phyloP scores from a whole-genome alignment of 768 basidiomycete genomes.

The Naganishia randhawae region DNA sequence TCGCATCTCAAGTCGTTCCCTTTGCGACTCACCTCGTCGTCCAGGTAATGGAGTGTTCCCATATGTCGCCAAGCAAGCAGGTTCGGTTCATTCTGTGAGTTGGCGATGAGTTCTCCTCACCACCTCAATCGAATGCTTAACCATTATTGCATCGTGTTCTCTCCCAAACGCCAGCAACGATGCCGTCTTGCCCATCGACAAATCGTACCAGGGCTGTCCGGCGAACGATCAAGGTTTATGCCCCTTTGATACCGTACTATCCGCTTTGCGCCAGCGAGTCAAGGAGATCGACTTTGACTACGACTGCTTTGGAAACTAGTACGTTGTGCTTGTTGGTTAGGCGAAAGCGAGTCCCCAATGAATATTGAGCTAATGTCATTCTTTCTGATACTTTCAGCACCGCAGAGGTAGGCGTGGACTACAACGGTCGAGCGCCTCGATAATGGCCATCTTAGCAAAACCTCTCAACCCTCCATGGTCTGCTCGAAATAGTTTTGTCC shows the following conservation, averaged over 20 bases:
- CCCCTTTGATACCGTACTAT: slow-evolving; percentile 48
- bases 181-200: slow-evolving; percentile 50
- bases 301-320: slow-evolving; percentile 63
- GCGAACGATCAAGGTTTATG: slow-evolving; percentile 50
- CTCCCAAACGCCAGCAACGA: slow-evolving; percentile 50
- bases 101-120: slow-evolving; percentile 12
- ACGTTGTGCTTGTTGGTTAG: slow-evolving; percentile 12
- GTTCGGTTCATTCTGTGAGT: slow-evolving; percentile 55
- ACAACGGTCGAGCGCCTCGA: slow-evolving; percentile 33
- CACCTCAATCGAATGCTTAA: slow-evolving; percentile 46
- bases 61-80: slow-evolving; percentile 38
- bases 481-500: too few species aligned
- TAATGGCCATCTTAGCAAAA: background rate
- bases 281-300: slow-evolving; percentile 51
- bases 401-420: slow-evolving; percentile 32
- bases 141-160: slow-evolving; percentile 24
- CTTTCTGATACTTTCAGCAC: slow-evolving; percentile 22
- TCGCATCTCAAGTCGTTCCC: slow-evolving; percentile 50
- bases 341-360: too few species aligned
- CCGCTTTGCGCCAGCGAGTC: slow-evolving; percentile 43
- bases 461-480: background rate
- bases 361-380: background rate
- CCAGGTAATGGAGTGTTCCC: slow-evolving; percentile 55
- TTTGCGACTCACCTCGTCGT: slow-evolving; percentile 60
- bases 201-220: slow-evolving; percentile 44